Evolutionary conservation across 116 monocot species (phyloP), one percentile per base, ranked within the genome.

Genomic region (Papilionanthe hybrid): DNA sequence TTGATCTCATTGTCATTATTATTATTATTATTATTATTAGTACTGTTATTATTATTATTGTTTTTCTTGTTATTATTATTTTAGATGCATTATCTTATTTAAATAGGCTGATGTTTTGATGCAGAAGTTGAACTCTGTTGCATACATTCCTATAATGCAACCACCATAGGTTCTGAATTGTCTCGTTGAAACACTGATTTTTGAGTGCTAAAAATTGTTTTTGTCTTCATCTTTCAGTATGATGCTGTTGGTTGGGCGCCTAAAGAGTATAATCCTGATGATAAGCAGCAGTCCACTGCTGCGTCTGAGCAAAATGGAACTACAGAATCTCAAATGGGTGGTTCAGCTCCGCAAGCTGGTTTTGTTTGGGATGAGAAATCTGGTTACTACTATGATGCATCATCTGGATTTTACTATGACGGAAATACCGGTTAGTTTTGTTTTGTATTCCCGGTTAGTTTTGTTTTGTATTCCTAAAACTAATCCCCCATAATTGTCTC

Each of bases 301-400:
- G 86, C 81, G 1, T 53, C 32, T 81, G 84, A 85, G 58, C 85
- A 85, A 84, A 88, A 81, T 81, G 82, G 78, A 49, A 85, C 69
- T 74, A 50, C 72, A 9, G 86, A 75, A 79, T 68, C 78, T 58
- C 86, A 88, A 29, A 84, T 85, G 68, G 82, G 76, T 75, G 80
- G 75, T 79, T 82, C 88, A 53, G 87, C 84, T 80, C 86, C 89
- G 32, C 92, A 97, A 67, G 87, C 94, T 82, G 97, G 97, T 28
- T 97, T 97, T 94, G 91, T 97, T 32, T 97, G 94, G 94, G 97
- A 97, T 85, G 97, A 97, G 85, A 94, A 89, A 72, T 94, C 97
- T 80, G 97, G 97, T 37, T 97, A 97, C 84, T 97, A 97, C 82
- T 94, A 94, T 82, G 97, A 97, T 87, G 92, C 97, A 55, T 78